Evolutionary conservation across 2,329 filamentous ascomycete genomes (phyloP).

Genomic region (Seiridium unicorne): DNA sequence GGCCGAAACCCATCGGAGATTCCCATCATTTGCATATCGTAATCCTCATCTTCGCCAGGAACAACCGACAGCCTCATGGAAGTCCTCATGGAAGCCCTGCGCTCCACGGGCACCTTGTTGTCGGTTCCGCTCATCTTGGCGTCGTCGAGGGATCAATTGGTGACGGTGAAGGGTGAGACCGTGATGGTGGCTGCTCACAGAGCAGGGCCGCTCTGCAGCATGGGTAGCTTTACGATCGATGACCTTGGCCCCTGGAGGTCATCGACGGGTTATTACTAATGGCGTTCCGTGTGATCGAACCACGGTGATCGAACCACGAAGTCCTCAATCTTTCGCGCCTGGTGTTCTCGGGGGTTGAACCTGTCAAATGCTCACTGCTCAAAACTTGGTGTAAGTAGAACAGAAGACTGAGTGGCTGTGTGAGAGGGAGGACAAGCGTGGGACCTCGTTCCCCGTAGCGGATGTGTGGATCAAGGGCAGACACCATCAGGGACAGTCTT

Average conservation of each 20-base stretch:
- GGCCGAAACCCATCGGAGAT: constrained; percentile 40
- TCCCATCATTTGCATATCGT: constrained; percentile 47
- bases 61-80: constrained; percentile 36
- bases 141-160: not conserved
- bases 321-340: not conserved
- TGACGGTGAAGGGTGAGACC: not conserved
- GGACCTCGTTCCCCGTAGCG: constrained; percentile 5
- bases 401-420: constrained; percentile 3
- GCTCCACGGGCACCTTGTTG: constrained; percentile 38
- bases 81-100: constrained; percentile 39
- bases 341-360: not conserved
- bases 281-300: not conserved
- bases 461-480: not conserved
- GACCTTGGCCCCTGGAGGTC: constrained; percentile 21
- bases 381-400: not conserved
- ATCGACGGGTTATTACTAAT: constrained; percentile 16
- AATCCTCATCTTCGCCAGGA: constrained; percentile 43
- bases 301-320: not conserved
- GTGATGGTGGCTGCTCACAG: constrained; percentile 9
- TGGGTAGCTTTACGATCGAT: constrained; percentile 22
- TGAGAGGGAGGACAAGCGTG: constrained; percentile 7
- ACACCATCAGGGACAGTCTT: constrained; percentile 10
- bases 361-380: not conserved
- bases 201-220: constrained; percentile 23
- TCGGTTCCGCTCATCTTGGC: constrained; percentile 40